Conservation (phyloP, 768 basidiomycete genomes). For the Strobilomyces echinocephalus region DNA sequence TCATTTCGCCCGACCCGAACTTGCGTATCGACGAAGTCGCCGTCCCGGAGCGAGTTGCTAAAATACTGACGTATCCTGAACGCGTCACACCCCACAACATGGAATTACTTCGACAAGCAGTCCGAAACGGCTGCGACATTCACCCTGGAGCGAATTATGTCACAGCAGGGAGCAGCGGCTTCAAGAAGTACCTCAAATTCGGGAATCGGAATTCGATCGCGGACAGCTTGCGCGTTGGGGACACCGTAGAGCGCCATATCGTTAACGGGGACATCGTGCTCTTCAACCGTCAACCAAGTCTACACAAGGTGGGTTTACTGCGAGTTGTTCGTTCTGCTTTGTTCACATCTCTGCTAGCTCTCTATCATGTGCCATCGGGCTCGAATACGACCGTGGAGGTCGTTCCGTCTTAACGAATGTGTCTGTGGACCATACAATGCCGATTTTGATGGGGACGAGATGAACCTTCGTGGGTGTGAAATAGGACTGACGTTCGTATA, state of each 20-base stretch:
- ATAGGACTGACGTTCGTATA: neutral
- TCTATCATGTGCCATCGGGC: slow-evolving; percentile 99
- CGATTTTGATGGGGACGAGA: slow-evolving; percentile 99
- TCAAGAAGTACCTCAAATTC: slow-evolving; percentile 88
- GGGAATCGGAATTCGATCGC: slow-evolving; percentile 79
- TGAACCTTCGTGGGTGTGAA: slow-evolving; percentile 84
- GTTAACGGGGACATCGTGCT: slow-evolving; percentile 93
- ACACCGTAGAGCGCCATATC: slow-evolving; percentile 92
- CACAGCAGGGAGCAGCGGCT: slow-evolving; percentile 65
- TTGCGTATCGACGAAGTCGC: slow-evolving; percentile 97
- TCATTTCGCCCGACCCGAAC: slow-evolving; percentile 99
- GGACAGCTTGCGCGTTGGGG: slow-evolving; percentile 78
- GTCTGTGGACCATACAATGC: slow-evolving; percentile 99
- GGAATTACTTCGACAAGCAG: slow-evolving; percentile 63
- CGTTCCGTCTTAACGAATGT: slow-evolving; percentile 97
- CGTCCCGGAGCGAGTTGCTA: slow-evolving; percentile 91
- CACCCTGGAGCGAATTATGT: slow-evolving; percentile 98
- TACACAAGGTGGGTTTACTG: slow-evolving; percentile 68
- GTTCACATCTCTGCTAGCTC: slow-evolving; percentile 44
- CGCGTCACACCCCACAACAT: slow-evolving; percentile 92
- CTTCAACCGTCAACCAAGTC: slow-evolving; percentile 97
- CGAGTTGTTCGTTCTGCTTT: neutral
- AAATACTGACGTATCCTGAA: slow-evolving; percentile 94
- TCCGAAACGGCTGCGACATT: slow-evolving; percentile 82
- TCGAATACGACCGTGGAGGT: slow-evolving; percentile 94